Evolutionary conservation across 1,284 basidiomycete genomes (phyloP), one percentile per base, ranked within the genome.

Genomic region (Cutaneotrichosporon arboriforme): DNA sequence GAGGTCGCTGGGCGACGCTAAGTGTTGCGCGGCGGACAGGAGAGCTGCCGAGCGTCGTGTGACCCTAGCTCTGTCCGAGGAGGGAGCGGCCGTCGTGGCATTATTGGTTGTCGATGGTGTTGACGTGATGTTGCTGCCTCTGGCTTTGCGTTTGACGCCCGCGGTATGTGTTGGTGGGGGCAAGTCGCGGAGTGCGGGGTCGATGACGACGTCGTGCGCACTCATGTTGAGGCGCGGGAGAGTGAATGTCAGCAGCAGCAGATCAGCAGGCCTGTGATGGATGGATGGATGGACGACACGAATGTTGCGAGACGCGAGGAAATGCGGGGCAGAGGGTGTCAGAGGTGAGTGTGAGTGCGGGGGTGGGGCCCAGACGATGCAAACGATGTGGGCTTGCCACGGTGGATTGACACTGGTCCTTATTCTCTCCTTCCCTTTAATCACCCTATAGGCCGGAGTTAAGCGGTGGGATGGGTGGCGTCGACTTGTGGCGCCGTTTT

Each of bases 81-180:
- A 5, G 26, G 26, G 26, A 7, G 26, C 26, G 26, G 26, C 26
- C 7, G 26, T 31, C 26, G 18, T 22, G 31, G 4, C 35, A 18
- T 31, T 40, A 5, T n/a, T 40, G 17, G 17, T 18, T 12, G 15
- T 3, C 4, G 34, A 9, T 36, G 40, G 20, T 18, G 45, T 5
- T 12, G 46, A 17, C 18, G 51, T 4, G 21, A 33, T 38, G 17
- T 41, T 43, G 8, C 46, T 8, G 8, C 33, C 33, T 9, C 46
- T 20, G 4, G 43, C 50, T n/a, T 58, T 58, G 31, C 56, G 56
- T 33, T 58, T 58, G 9, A 54, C 46, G 8, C 56, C 56, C 1
- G 45, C 23, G 0, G 39, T 15, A n/a, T 49, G 47, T 18, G 37
- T 33, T 15, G 49, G 41, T 7, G 49, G 52, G 1, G 52, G 49